Conservation (phyloP, 768 basidiomycete genomes). For the Collybiopsis luxurians region DNA sequence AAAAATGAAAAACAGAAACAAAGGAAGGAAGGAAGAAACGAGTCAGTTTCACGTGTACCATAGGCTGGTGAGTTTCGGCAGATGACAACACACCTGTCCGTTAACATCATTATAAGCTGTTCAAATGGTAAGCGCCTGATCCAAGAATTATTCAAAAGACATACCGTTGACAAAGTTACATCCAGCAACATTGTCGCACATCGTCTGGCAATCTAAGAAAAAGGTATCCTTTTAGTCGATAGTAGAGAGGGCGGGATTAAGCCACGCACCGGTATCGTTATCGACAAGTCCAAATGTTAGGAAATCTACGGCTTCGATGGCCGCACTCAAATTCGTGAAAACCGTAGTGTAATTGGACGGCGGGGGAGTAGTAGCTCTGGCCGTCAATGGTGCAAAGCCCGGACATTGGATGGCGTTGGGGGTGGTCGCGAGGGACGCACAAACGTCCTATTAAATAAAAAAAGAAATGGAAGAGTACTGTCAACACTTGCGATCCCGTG, state of each 20-base stretch:
- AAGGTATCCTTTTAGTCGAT: not conserved
- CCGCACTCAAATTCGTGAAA: conserved; percentile 28
- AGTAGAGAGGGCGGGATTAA: not conserved
- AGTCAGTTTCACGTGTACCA: too few species aligned
- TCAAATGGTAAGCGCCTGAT: too few species aligned
- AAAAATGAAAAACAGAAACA: not conserved
- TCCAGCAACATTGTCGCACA: conserved; percentile 28
- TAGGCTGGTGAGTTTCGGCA: too few species aligned
- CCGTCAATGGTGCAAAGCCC: not conserved
- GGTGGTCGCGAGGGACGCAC: conserved; percentile 19
- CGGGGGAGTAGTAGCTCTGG: conserved; percentile 12
- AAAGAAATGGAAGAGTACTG: too few species aligned
- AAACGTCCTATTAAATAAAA: conserved; percentile 15
- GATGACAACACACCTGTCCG: conserved; percentile 35
- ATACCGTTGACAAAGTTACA: conserved; percentile 32
- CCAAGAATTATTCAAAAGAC: conserved; percentile 9
- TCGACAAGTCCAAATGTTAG: conserved; percentile 34
- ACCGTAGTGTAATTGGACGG: conserved; percentile 19
- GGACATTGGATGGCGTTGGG: conserved; percentile 25
- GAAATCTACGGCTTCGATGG: conserved; percentile 29
- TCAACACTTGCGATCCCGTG: too few species aligned
- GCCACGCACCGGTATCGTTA: conserved; percentile 23
- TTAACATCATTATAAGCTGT: conserved; percentile 36
- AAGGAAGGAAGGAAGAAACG: not conserved
- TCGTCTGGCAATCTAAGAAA: conserved; percentile 26